Evolutionary conservation across 2,329 filamentous ascomycete species (phyloP).

Genomic region (Scedosporium minutisporum): DNA sequence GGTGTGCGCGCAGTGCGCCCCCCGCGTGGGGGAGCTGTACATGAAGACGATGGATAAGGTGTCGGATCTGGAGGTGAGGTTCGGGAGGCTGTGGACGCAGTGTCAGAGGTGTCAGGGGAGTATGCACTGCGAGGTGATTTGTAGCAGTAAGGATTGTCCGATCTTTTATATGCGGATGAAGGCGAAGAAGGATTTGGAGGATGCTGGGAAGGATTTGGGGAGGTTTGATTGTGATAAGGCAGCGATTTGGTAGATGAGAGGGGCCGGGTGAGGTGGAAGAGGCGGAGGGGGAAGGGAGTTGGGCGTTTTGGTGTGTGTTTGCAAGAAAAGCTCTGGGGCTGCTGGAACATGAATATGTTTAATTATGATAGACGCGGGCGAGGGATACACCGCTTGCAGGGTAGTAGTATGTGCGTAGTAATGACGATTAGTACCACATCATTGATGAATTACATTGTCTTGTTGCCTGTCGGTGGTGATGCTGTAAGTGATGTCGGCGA

Average conservation of each 20-base stretch:
- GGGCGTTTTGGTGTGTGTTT: neutral
- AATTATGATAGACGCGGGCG: too few species aligned
- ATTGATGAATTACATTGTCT: too few species aligned
- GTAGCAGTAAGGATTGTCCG: slow-evolving; percentile 88
- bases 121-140: slow-evolving; percentile 97
- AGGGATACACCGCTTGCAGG: too few species aligned
- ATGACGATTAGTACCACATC: too few species aligned
- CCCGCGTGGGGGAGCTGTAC: slow-evolving; percentile 84
- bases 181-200: slow-evolving; percentile 97
- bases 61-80: slow-evolving; percentile 85
- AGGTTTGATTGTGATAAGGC: slow-evolving; percentile 82
- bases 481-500: too few species aligned
- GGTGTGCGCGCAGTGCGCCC: slow-evolving; percentile 77
- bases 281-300: slow-evolving; percentile 7
- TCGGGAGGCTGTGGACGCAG: slow-evolving; percentile 92
- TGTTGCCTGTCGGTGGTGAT: too few species aligned
- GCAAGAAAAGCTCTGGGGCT: too few species aligned
- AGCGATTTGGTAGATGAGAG: slow-evolving; percentile 40
- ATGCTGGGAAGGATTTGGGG: slow-evolving; percentile 79
- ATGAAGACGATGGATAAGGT: slow-evolving; percentile 81
- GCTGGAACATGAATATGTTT: too few species aligned
- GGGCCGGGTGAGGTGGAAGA: slow-evolving; percentile 8
- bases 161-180: slow-evolving; percentile 99
- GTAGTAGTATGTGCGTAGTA: too few species aligned
- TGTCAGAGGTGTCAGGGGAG: slow-evolving; percentile 96